A percentile compares a stretch with the other conserved stretches of the same genome.
Evolutionary conservation across 208 protist genomes (phyloP).

Genomic region (Crithidia bombi): DNA sequence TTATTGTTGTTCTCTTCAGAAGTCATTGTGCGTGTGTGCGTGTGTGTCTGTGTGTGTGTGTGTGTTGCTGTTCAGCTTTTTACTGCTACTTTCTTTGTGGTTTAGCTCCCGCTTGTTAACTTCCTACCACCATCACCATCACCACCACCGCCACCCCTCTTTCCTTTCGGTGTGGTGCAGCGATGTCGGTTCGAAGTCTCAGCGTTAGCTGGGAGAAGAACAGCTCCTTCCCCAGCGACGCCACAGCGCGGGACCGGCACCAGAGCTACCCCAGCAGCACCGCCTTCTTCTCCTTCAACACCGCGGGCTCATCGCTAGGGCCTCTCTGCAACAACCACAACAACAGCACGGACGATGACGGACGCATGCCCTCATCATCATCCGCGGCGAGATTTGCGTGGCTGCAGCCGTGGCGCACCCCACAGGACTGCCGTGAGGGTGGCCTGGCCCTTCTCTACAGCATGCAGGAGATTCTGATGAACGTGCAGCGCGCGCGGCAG

Average conservation of each 20-base stretch:
- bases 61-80: too few relatives aligned
- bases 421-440: constrained; percentile 42
- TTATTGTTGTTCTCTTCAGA: too few relatives aligned
- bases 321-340: not conserved
- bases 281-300: constrained; percentile 12
- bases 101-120: not conserved
- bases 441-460: constrained; percentile 48
- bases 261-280: not conserved
- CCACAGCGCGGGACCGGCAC: not conserved
- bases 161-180: not conserved
- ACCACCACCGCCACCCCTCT: too few relatives aligned
- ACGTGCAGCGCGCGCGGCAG: constrained; percentile 36
- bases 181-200: constrained; percentile 3
- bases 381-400: constrained; percentile 27
- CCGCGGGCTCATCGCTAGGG: not conserved
- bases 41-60: too few relatives aligned
- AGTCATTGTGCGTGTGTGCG: too few relatives aligned
- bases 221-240: constrained; percentile 7
- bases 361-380: too few relatives aligned
- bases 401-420: constrained; percentile 61
- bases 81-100: too few relatives aligned
- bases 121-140: too few relatives aligned
- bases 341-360: not conserved
- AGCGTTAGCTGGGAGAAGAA: constrained; percentile 6
- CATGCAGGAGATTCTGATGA: constrained; percentile 42